Base-by-base conservation (phyloP, 2,329 filamentous ascomycete genomes). In the Fusarium sp. region DNA sequence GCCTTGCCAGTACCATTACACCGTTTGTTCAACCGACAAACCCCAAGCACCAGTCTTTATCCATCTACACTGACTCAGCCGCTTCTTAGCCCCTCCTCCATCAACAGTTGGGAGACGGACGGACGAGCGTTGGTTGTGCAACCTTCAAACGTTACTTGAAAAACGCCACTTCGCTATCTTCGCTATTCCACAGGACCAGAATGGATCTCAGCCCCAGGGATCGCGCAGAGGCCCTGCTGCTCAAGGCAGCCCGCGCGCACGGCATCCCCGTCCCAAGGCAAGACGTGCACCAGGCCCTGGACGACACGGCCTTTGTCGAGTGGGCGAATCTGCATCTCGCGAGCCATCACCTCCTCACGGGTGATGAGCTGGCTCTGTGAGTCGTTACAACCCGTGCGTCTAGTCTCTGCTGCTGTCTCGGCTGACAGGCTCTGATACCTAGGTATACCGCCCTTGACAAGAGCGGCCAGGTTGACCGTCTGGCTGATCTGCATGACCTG, bases 291-390 rank as follows among this genome's bases (percentile, higher is more conserved):
- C 68, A 69, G 12, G 77, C 75, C 34, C 68, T 82, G 34, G 58
- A 70, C 11, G 76, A 80, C 29, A 65, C 74, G 4, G 70, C 72
- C 5, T 74, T 83, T 41, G 70, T 73, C 4, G 78, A 78, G 41
- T 88, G 85, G 85, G 80, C 80, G 13, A 71, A 75, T 26, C 70
- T 77, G 61, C 81, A 85, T 67, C 75, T 87, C 31, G 73, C 73
- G 11, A 68, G 75, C 3, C 83, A 86, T 59, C 85, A 82, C 25
- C 76, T 88, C 11, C 74, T 88, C 36, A 82, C 81, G 39, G 76
- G 75, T 52, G 81, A 86, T 67, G 85, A 88, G 73, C 74, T 85
- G 57, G 77, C 78, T 42, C 69, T 83, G 85, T 87, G 75, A 73
- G 79, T 68, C 22, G 38, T 45, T 31, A 41, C 46, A 34, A n/a